Evolutionary conservation across 2,329 filamentous ascomycete species (phyloP).

Genomic region (Apiospora aurea): DNA sequence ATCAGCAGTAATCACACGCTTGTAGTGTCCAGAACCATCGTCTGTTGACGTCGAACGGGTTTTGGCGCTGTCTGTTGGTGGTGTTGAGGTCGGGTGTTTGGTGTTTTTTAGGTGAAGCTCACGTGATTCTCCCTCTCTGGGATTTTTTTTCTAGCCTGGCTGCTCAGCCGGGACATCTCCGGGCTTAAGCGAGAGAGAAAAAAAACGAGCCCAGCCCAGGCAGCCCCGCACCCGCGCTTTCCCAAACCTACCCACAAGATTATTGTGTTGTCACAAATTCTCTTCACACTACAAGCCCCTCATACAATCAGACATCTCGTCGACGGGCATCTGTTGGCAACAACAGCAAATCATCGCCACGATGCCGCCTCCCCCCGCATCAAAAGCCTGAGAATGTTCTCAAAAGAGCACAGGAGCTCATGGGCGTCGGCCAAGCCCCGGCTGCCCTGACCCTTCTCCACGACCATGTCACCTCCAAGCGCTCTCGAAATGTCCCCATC

Average conservation of each 20-base stretch:
- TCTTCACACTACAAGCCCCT: constrained; percentile 21
- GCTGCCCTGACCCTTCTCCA: constrained; percentile 94
- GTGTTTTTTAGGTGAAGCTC: background rate
- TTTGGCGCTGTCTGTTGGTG: background rate
- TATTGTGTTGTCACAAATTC: constrained; percentile 21
- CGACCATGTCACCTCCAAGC: constrained; percentile 99
- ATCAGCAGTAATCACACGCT: background rate
- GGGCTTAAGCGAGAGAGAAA: constrained; percentile 5
- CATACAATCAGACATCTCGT: constrained; percentile 19
- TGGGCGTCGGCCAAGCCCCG: constrained; percentile 92
- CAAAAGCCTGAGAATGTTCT: constrained; percentile 99
- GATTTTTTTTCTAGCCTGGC: background rate
- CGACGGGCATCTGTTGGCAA: constrained; percentile 21
- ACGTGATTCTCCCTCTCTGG: background rate
- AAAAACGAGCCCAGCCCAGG: constrained; percentile 13
- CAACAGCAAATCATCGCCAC: constrained; percentile 20
- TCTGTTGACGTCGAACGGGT: background rate
- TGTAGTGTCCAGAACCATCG: background rate
- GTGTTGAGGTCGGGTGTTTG: background rate
- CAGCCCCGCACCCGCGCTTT: constrained; percentile 20
- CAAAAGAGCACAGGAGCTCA: constrained; percentile 97
- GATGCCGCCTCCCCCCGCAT: constrained; percentile 93
- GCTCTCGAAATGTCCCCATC: constrained; percentile 97
- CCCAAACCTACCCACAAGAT: constrained; percentile 21
- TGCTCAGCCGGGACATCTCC: constrained; percentile 15